phyloP scores from a whole-genome alignment of 1,139 yeast species.

The Blastobotrys apis region DNA sequence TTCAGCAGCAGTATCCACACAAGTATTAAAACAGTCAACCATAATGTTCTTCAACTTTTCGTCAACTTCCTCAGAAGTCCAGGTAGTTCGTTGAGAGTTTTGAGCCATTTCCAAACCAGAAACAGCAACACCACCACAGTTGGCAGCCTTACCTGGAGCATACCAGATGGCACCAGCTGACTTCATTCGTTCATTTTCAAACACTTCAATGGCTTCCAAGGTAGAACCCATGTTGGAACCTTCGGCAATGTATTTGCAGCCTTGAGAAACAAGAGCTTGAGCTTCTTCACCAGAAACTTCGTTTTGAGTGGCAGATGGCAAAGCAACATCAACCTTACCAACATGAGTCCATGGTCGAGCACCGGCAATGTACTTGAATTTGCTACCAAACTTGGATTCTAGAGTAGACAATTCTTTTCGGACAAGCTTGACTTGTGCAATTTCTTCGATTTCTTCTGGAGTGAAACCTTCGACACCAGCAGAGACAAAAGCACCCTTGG shows the following conservation, averaged over 20 bases:
- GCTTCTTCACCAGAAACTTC: constrained; percentile 98
- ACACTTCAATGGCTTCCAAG: constrained; percentile 90
- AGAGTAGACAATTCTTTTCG: constrained; percentile 76
- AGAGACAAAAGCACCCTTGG: constrained; percentile 77
- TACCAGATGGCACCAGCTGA: constrained; percentile 77
- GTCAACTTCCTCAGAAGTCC: constrained; percentile 91
- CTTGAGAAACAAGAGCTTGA: constrained; percentile 84
- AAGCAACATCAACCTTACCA: constrained; percentile 89
- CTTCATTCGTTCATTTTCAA: constrained; percentile 76
- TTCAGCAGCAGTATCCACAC: constrained; percentile 79
- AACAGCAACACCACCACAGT: constrained; percentile 99
- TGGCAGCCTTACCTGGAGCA: constrained; percentile 99
- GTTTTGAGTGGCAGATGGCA: constrained; percentile 98
- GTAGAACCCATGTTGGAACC: constrained; percentile 99
- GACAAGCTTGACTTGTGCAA: constrained; percentile 75
- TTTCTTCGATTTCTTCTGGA: constrained; percentile 67
- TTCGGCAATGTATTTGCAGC: constrained; percentile 92
- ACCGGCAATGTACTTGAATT: constrained; percentile 74
- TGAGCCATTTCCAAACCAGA: constrained; percentile 99
- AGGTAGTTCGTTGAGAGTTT: constrained; percentile 87
- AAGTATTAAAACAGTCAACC: constrained; percentile 89
- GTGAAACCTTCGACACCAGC: constrained; percentile 65
- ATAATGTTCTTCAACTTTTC: constrained; percentile 80
- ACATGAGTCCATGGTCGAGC: constrained; percentile 96
- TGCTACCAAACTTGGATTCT: constrained; percentile 48